Evolutionary conservation across 495 filamentous ascomycete genomes (phyloP).

Genomic region (Penicillium goetzii): DNA sequence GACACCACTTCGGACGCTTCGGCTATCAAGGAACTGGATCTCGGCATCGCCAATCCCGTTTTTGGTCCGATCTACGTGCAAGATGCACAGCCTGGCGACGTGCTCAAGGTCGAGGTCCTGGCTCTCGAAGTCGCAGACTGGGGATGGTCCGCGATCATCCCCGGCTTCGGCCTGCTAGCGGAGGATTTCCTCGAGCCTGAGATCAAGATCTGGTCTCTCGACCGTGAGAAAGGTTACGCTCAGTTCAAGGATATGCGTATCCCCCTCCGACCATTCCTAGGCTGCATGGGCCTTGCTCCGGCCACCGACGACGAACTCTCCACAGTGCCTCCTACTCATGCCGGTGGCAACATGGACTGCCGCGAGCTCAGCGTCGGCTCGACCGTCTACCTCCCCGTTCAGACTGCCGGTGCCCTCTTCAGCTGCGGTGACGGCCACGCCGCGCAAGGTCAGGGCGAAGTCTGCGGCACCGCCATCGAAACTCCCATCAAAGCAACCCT

Average conservation of each 20-base stretch:
- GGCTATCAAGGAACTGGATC: slow-evolving; percentile 46
- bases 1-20: slow-evolving; percentile 40
- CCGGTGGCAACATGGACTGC: slow-evolving; percentile 57
- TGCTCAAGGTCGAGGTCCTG: slow-evolving; percentile 52
- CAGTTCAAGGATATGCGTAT: slow-evolving; percentile 50
- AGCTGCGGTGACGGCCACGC: slow-evolving; percentile 60
- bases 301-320: slow-evolving; percentile 45
- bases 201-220: slow-evolving; percentile 55
- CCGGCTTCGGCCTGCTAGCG: slow-evolving; percentile 51
- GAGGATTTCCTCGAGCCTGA: slow-evolving; percentile 49
- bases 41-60: slow-evolving; percentile 50
- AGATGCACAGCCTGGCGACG: slow-evolving; percentile 52
- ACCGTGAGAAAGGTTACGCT: slow-evolving; percentile 40
- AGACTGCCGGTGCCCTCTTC: slow-evolving; percentile 53
- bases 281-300: slow-evolving; percentile 55
- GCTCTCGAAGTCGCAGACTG: slow-evolving; percentile 47
- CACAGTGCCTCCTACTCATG: slow-evolving; percentile 55
- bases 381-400: slow-evolving; percentile 51
- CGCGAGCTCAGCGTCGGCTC: slow-evolving; percentile 50
- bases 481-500: slow-evolving; percentile 52
- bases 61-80: slow-evolving; percentile 53
- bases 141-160: slow-evolving; percentile 57
- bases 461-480: slow-evolving; percentile 59
- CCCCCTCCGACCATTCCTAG: slow-evolving; percentile 54
- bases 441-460: slow-evolving; percentile 57